Percentiles rank a stretch among this genome's conserved stretches.
These are phyloP conservation scores for Nannizzia gypsea DNA, from an alignment of 2,329 filamentous ascomycete genomes.

Conservation along the genomic window DNA sequence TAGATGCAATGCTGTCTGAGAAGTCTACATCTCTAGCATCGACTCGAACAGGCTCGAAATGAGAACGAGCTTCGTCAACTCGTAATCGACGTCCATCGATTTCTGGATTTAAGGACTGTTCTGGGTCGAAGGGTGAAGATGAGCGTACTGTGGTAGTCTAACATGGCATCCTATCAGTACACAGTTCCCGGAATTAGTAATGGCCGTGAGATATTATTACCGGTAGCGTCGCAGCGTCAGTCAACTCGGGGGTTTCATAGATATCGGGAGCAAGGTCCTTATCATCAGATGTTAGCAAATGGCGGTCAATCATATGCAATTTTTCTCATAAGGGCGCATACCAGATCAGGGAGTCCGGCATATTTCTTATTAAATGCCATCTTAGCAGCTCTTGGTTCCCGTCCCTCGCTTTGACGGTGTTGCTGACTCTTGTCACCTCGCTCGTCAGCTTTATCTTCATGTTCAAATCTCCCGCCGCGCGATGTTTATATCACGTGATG, in stretches of 20 bases:
- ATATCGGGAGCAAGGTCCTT: slow-evolving; percentile 88
- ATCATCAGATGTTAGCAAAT: slow-evolving; percentile 9
- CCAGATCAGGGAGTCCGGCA: slow-evolving; percentile 66
- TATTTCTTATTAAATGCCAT: slow-evolving; percentile 77
- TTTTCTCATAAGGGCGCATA: slow-evolving; percentile 29
- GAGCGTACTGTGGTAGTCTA: slow-evolving; percentile 46
- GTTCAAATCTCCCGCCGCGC: background rate
- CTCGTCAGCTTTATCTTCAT: background rate
- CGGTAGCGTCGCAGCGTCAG: slow-evolving; percentile 72
- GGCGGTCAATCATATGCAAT: slow-evolving; percentile 3
- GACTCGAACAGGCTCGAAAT: slow-evolving; percentile 64
- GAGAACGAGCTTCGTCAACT: slow-evolving; percentile 64
- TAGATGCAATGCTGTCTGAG: slow-evolving; percentile 73
- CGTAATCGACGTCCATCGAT: slow-evolving; percentile 69
- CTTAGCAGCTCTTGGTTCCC: slow-evolving; percentile 8
- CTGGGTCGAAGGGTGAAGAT: slow-evolving; percentile 46
- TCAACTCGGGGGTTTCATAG: slow-evolving; percentile 90
- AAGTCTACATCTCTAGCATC: slow-evolving; percentile 74
- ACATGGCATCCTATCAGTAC: slow-evolving; percentile 14
- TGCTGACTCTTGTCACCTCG: background rate
- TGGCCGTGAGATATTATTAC: slow-evolving; percentile 36
- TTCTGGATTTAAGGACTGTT: slow-evolving; percentile 39
- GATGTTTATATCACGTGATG: background rate
- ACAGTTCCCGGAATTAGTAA: background rate
- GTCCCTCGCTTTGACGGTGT: slow-evolving; percentile 11